phyloP scores from a whole-genome alignment of 2,329 filamentous ascomycete species.

The Penicillium sp. region DNA sequence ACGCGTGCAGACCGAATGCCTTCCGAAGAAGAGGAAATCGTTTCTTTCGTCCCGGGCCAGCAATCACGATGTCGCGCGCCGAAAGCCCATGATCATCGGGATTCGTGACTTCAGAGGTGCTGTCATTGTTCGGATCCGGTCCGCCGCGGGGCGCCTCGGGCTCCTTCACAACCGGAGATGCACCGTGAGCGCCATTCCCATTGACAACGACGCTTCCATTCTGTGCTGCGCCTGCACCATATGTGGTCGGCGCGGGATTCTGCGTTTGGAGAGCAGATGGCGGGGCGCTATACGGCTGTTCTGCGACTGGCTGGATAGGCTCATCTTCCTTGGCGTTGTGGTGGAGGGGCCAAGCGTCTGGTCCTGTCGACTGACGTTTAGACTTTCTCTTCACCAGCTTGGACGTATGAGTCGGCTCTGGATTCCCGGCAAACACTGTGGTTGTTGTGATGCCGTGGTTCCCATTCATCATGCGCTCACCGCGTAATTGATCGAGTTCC shows the following conservation, averaged over 20 bases:
- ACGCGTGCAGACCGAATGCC: slow-evolving; percentile 42
- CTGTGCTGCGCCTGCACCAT: not conserved
- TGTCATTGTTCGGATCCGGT: slow-evolving; percentile 13
- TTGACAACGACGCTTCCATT: slow-evolving; percentile 15
- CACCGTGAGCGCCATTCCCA: not conserved
- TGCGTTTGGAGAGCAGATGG: slow-evolving; percentile 5
- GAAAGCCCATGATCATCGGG: slow-evolving; percentile 13
- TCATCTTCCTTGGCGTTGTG: not conserved
- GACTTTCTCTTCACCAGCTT: slow-evolving; percentile 31
- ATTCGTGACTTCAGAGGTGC: slow-evolving; percentile 13
- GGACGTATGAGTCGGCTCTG: slow-evolving; percentile 18
- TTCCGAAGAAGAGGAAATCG: slow-evolving; percentile 46
- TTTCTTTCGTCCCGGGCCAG: slow-evolving; percentile 44
- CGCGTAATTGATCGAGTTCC: slow-evolving; percentile 42
- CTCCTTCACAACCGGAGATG: slow-evolving; percentile 8
- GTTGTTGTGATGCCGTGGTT: slow-evolving; percentile 15
- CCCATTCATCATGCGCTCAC: slow-evolving; percentile 23
- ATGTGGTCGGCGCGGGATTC: not conserved
- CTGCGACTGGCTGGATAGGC: slow-evolving; percentile 8
- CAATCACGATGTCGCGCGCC: slow-evolving; percentile 34
- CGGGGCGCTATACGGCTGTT: slow-evolving; percentile 10
- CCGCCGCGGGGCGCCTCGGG: slow-evolving; percentile 8
- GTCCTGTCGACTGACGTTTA: slow-evolving; percentile 18
- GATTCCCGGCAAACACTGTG: slow-evolving; percentile 20
- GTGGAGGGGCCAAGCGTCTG: slow-evolving; percentile 30